phyloP scores from a whole-genome alignment of 352 stramenopile genomes.

The Phytophthora colocasiae region DNA sequence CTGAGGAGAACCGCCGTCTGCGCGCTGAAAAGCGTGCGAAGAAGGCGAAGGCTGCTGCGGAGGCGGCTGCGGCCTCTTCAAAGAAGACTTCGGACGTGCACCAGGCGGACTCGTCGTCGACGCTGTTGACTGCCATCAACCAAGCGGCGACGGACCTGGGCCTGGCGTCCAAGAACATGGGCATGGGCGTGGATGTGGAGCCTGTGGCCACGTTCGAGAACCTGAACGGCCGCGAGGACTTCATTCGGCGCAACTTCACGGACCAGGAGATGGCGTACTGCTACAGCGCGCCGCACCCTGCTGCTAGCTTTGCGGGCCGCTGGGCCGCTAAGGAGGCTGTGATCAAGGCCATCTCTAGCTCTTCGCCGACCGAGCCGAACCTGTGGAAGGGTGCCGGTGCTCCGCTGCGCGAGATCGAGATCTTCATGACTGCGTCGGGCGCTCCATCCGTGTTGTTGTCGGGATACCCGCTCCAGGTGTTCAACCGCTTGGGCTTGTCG shows the following conservation, averaged over 20 bases:
- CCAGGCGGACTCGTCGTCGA: slow-evolving; percentile 43
- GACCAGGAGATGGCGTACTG: slow-evolving; percentile 89
- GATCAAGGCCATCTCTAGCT: slow-evolving; percentile 91
- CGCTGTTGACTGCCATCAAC: slow-evolving; percentile 63
- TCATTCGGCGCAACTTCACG: slow-evolving; percentile 90
- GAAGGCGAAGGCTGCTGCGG: slow-evolving; percentile 50
- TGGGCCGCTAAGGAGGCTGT: slow-evolving; percentile 92
- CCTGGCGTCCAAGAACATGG: slow-evolving; percentile 58
- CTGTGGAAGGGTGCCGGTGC: slow-evolving; percentile 78
- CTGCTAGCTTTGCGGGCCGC: slow-evolving; percentile 84
- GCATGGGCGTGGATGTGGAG: slow-evolving; percentile 87
- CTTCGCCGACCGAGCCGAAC: slow-evolving; percentile 65
- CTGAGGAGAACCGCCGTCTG: slow-evolving; percentile 38
- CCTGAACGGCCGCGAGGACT: slow-evolving; percentile 79
- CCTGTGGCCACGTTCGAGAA: slow-evolving; percentile 86
- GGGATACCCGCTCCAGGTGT: slow-evolving; percentile 79
- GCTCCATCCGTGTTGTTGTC: slow-evolving; percentile 81
- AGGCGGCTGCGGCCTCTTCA: slow-evolving; percentile 8
- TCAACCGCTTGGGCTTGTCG: slow-evolving; percentile 74
- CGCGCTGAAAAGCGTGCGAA: slow-evolving; percentile 53
- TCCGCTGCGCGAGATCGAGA: slow-evolving; percentile 86
- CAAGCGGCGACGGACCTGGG: slow-evolving; percentile 59
- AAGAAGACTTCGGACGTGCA: slow-evolving; percentile 28
- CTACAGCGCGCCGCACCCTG: slow-evolving; percentile 78
- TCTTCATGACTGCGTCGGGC: slow-evolving; percentile 81